These are phyloP conservation scores for Peronospora farinosa DNA, from an alignment of 352 stramenopile genomes.

Conservation along the genomic window DNA sequence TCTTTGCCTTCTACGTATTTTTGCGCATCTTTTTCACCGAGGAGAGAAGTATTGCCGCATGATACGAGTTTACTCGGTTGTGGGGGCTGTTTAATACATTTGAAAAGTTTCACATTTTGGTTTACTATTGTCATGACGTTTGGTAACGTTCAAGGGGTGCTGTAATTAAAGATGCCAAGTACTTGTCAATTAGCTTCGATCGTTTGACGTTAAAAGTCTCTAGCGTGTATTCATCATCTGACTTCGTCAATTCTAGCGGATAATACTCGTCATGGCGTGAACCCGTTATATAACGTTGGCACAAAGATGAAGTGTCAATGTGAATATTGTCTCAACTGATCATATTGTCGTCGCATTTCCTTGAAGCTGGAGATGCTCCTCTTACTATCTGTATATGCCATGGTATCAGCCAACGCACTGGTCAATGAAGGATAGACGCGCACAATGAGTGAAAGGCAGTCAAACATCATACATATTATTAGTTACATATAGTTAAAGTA, in stretches of 20 bases:
- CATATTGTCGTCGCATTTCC: no score
- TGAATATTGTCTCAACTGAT: no score
- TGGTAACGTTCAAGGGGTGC: constrained; percentile 14
- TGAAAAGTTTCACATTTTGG: constrained; percentile 5
- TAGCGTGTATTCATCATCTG: not conserved
- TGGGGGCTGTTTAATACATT: no score
- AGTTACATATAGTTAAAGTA: no score
- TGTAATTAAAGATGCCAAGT: constrained; percentile 18
- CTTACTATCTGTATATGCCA: no score
- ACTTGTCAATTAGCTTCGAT: constrained; percentile 21
- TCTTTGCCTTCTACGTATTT: constrained; percentile 59
- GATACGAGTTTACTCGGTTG: constrained; percentile 1
- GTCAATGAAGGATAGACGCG: no score
- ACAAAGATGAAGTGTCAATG: no score
- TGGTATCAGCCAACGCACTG: no score
- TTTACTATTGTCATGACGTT: constrained; percentile 13
- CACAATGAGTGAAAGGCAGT: no score
- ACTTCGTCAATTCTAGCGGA: not conserved
- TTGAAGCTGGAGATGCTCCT: no score
- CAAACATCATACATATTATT: no score
- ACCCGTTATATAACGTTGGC: no score
- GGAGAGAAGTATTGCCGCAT: constrained; percentile 41
- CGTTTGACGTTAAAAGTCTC: constrained; percentile 4
- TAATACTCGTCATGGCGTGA: constrained; percentile 43
- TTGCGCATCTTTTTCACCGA: constrained; percentile 61